Evolutionary conservation across 139 green algal genomes (phyloP), one percentile per base, ranked within the genome.

Genomic region (Chlamydomonas sphaeroides): DNA sequence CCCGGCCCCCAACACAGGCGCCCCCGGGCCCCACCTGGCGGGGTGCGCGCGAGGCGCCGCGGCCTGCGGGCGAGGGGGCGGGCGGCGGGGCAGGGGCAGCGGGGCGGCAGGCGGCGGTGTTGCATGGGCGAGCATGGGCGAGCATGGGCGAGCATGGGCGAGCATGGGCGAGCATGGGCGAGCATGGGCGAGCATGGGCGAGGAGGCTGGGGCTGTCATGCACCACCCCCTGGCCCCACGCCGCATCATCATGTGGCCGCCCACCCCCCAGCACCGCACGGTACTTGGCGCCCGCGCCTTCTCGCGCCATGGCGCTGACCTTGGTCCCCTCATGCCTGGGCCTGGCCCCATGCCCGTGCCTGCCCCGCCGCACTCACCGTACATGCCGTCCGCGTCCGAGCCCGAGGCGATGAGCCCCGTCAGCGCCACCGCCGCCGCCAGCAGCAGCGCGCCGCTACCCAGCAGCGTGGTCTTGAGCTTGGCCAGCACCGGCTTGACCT

Each of bases 391-490:
- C 8, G 76, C 74, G 49, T 96, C 91, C 33, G 84, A 83, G 28
- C 83, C 78, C 39, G 72, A 68, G 11, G 66, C 42, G 65, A 95
- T 94, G 65, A 93, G 80, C 2, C 84, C 79, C 3, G 89, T 59
- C 53, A 96, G 84, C 38, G 89, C 39, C 23, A 93, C 79, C 7
- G 89, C 57, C 5, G 63, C 83, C 7, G 83, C 51, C 25, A 94
- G 56, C 79, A 96, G 83, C 28, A 80, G 69, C 1, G 49, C 86
- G 1, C 86, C 93, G 21, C 86, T 87, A 32, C 87, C 88, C 33
- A 94, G 39, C 63, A 95, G 80, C 26, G 90, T 94, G 62, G 25
- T 74, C 14, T 72, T 49, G 42, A 87, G 82, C 71, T 78, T 76
- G 30, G 69, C n/a, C 36, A 87, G 67, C 71, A 87, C 82, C 5